Conservation (phyloP, 208 protist genomes). For the Trypanosomatidae sp. region DNA sequence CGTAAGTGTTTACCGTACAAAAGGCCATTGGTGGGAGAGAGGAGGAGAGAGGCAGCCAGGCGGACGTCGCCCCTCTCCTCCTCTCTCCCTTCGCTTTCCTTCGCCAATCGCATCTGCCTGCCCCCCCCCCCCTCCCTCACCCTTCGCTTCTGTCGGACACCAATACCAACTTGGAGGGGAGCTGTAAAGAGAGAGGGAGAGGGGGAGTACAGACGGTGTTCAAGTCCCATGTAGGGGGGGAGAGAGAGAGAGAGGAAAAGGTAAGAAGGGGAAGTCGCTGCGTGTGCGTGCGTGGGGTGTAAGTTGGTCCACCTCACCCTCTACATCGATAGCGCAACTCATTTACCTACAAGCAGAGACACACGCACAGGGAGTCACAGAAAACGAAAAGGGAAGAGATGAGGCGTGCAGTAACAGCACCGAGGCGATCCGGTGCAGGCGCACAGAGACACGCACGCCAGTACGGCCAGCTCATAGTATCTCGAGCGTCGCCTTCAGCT, state of each 20-base stretch:
- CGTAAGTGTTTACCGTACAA: neutral
- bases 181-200: neutral
- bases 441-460: neutral
- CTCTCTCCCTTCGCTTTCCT: neutral
- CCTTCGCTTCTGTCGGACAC: neutral
- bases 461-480: neutral
- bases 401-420: neutral
- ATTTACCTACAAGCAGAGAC: neutral
- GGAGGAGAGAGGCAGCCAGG: neutral
- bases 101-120: neutral
- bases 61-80: no score
- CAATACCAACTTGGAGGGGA: neutral
- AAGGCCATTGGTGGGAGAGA: neutral
- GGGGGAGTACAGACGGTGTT: neutral
- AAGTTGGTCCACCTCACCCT: neutral
- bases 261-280: neutral
- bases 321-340: neutral
- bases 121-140: neutral
- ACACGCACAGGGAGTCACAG: neutral
- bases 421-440: neutral
- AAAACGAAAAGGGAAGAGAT: neutral
- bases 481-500: conserved; percentile 19
- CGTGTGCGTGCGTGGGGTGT: neutral
- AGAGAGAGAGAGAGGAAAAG: neutral
- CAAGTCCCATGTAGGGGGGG: neutral